These are phyloP conservation scores for Penicillium sp. DNA, from an alignment of 2,329 filamentous ascomycete genomes.

Conservation along the genomic window DNA sequence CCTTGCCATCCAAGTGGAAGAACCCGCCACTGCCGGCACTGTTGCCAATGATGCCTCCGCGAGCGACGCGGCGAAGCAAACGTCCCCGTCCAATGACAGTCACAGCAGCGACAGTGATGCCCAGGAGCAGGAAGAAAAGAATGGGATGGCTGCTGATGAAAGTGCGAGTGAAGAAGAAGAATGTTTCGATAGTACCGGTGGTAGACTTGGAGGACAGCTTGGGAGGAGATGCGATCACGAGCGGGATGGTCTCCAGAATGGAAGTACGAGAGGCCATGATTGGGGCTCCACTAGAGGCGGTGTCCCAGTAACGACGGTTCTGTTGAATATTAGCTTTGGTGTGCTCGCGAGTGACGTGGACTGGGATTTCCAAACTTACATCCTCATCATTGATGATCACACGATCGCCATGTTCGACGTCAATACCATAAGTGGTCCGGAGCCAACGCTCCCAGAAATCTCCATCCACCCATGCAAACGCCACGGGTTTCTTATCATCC, in stretches of 20 bases:
- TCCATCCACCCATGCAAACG: conserved; percentile 95
- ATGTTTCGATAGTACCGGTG: conserved; percentile 41
- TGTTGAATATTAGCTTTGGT: conserved; percentile 36
- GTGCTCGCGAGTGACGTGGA: not conserved
- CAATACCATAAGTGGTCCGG: conserved; percentile 86
- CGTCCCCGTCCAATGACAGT: conserved; percentile 31
- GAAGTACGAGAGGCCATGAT: conserved; percentile 86
- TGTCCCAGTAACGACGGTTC: conserved; percentile 94
- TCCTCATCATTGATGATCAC: conserved; percentile 97
- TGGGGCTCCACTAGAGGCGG: conserved; percentile 77
- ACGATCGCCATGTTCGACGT: conserved; percentile 76
- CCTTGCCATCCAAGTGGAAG: conserved; percentile 46
- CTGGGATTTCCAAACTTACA: conserved; percentile 52
- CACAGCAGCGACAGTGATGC: conserved; percentile 29
- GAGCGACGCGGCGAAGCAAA: conserved; percentile 22
- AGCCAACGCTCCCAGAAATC: conserved; percentile 98
- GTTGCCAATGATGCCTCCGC: conserved; percentile 34
- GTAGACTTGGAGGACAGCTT: conserved; percentile 47
- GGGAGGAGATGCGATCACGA: conserved; percentile 45
- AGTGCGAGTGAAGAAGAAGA: conserved; percentile 42
- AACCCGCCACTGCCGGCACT: conserved; percentile 35
- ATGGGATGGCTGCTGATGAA: conserved; percentile 42
- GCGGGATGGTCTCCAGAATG: conserved; percentile 71
- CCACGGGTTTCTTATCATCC: conserved; percentile 78
- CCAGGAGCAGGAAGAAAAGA: conserved; percentile 37